Evolutionary conservation across 2,329 filamentous ascomycete genomes (phyloP).

Genomic region (Tolypocladium endophyticum): DNA sequence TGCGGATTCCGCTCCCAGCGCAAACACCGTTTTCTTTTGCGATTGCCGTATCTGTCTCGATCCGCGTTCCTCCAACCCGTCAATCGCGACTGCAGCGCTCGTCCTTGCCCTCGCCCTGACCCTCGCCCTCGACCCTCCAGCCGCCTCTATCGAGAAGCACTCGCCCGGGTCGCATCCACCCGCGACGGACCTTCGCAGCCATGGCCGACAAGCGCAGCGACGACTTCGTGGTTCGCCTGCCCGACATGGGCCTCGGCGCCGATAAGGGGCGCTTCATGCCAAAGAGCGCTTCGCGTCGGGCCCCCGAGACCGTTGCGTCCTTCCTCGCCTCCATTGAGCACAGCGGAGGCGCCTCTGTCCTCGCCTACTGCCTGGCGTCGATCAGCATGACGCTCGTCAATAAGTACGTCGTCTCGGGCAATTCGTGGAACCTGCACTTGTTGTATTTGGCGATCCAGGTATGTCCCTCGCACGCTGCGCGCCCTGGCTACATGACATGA

Average conservation of each 20-base stretch:
- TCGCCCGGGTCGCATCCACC: neutral
- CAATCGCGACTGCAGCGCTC: neutral
- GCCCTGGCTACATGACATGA: neutral
- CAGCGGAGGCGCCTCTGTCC: slow-evolving; percentile 68
- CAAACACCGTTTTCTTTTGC: neutral
- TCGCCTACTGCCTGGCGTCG: slow-evolving; percentile 89
- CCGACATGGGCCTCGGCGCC: slow-evolving; percentile 40
- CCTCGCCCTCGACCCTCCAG: neutral
- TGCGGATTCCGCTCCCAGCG: neutral
- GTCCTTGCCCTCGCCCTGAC: neutral
- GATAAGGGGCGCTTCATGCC: slow-evolving; percentile 42
- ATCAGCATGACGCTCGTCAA: slow-evolving; percentile 99
- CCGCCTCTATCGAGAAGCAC: neutral
- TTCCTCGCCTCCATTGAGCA: slow-evolving; percentile 48
- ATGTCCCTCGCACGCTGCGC: slow-evolving; percentile 20
- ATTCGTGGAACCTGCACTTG: slow-evolving; percentile 91
- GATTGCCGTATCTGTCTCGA: neutral
- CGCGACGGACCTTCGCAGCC: neutral
- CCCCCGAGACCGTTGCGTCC: slow-evolving; percentile 4
- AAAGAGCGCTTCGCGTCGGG: slow-evolving; percentile 1
- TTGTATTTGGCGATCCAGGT: slow-evolving; percentile 91
- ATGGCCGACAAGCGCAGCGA: slow-evolving; percentile 91
- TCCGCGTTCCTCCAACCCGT: neutral
- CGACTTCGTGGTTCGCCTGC: slow-evolving; percentile 64
- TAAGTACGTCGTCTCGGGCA: slow-evolving; percentile 92